A percentile compares a stretch with the other conserved stretches of the same genome.
Evolutionary conservation across 2,329 filamentous ascomycete species (phyloP).

Genomic region (Sporothrix protearum): DNA sequence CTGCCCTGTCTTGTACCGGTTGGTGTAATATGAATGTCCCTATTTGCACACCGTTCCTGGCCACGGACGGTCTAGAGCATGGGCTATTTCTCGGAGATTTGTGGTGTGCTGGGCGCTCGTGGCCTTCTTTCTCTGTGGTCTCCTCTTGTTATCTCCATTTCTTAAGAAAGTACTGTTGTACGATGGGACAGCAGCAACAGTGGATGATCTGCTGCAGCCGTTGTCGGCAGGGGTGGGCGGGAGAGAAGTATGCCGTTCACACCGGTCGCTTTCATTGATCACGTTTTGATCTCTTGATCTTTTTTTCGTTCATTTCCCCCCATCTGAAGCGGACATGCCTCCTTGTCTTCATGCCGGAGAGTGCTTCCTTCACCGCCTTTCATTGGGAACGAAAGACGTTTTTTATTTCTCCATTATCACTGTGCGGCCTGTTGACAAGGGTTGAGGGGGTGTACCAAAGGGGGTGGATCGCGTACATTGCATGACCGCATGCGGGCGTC

Average conservation of each 20-base stretch:
- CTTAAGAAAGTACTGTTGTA: neutral
- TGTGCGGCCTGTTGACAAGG: constrained; percentile 1
- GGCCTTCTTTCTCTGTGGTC: neutral
- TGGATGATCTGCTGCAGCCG: neutral
- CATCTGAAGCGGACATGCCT: neutral
- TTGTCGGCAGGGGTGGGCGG: neutral
- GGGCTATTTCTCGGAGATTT: neutral
- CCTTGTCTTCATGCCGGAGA: neutral
- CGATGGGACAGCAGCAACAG: neutral
- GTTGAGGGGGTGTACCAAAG: neutral
- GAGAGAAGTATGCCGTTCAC: neutral
- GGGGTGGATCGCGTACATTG: neutral
- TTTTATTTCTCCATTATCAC: no score
- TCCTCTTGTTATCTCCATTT: neutral
- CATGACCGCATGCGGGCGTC: constrained; percentile 9
- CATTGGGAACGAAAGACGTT: no score
- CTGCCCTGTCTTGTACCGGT: neutral
- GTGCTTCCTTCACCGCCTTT: neutral
- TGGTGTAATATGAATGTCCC: no score
- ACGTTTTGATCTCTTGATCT: neutral
- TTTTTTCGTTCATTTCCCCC: neutral
- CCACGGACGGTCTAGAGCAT: neutral
- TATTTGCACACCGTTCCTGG: neutral
- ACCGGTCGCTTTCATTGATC: neutral
- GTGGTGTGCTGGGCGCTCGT: neutral